Percentiles rank a stretch among this genome's conserved stretches.
These are phyloP conservation scores for Mucor racemosus DNA, from an alignment of 371 early-diverging fungal species.

Conservation along the genomic window DNA sequence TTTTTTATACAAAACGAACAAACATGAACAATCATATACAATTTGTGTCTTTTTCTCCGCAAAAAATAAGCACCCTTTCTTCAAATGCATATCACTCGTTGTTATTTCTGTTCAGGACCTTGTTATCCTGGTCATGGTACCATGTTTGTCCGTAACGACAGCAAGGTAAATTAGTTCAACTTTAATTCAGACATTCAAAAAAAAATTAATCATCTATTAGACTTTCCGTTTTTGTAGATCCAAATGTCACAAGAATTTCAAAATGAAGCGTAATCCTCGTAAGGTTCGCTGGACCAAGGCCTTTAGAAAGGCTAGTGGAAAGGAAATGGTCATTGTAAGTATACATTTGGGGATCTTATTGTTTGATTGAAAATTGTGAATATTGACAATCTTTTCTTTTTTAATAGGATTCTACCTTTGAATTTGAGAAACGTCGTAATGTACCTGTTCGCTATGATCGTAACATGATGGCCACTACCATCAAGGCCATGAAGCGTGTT, in stretches of 20 bases:
- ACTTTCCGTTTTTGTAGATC: conserved; percentile 98
- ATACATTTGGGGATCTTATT: background rate
- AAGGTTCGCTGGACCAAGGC: conserved; percentile 99
- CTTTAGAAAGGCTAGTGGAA: conserved; percentile 95
- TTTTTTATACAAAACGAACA: background rate
- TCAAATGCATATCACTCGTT: conserved; percentile 98
- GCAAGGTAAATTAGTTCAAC: conserved; percentile 68
- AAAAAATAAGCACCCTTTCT: conserved; percentile 1
- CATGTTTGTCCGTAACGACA: conserved; percentile 98
- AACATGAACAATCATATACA: background rate
- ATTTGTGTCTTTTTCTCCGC: conserved; percentile 8
- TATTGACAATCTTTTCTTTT: background rate
- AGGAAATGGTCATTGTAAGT: conserved; percentile 96
- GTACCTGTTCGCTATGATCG: conserved; percentile 97
- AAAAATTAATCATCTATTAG: conserved; percentile 50
- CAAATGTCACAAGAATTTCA: conserved; percentile 99
- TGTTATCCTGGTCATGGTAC: conserved; percentile 99
- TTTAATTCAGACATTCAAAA: too few species aligned
- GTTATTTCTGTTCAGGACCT: conserved; percentile 98
- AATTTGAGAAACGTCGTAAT: conserved; percentile 98
- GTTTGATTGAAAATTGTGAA: too few species aligned
- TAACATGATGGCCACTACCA: conserved; percentile 90
- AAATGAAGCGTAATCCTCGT: conserved; percentile 99
- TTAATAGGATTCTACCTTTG: conserved; percentile 88
- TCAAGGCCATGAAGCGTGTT: conserved; percentile 98